These are phyloP conservation scores for Penicillium sp. DNA, from an alignment of 2,329 filamentous ascomycete genomes.

Conservation along the genomic window DNA sequence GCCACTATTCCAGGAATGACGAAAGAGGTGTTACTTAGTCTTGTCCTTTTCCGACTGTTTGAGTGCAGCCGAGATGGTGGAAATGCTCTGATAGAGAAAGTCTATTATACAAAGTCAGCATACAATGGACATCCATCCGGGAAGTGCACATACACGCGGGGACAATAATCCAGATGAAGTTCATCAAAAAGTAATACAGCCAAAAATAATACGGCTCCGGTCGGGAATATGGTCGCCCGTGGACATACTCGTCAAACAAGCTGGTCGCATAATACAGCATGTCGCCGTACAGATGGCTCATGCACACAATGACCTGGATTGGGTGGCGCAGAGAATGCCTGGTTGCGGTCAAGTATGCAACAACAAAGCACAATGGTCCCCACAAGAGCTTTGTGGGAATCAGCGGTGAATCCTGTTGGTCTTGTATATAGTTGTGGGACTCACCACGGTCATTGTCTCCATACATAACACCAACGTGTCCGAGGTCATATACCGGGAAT, in stretches of 20 bases:
- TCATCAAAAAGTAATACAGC: conserved; percentile 65
- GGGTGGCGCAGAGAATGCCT: conserved; percentile 58
- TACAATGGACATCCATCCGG: background rate
- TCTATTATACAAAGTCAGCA: conserved; percentile 19
- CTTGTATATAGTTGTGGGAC: conserved; percentile 26
- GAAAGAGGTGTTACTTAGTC: conserved; percentile 23
- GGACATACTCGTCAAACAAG: conserved; percentile 57
- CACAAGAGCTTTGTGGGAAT: conserved; percentile 48
- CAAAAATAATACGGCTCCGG: conserved; percentile 65
- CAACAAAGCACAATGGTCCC: conserved; percentile 60
- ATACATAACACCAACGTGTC: conserved; percentile 85
- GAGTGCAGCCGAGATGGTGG: conserved; percentile 29
- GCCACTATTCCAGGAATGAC: conserved; percentile 16
- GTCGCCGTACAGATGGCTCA: conserved; percentile 64
- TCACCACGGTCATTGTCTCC: conserved; percentile 75
- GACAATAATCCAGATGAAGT: conserved; percentile 64
- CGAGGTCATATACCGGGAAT: conserved; percentile 80
- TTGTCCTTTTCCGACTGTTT: conserved; percentile 24
- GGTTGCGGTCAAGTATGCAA: conserved; percentile 53
- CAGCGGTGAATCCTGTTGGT: background rate
- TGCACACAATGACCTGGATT: conserved; percentile 58
- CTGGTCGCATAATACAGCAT: conserved; percentile 63
- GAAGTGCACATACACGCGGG: conserved; percentile 48
- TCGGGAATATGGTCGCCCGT: conserved; percentile 55
- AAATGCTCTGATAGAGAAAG: conserved; percentile 32